Conservation (phyloP, 2,329 filamentous ascomycete species). For the Ceratocystis eucalypticola region DNA sequence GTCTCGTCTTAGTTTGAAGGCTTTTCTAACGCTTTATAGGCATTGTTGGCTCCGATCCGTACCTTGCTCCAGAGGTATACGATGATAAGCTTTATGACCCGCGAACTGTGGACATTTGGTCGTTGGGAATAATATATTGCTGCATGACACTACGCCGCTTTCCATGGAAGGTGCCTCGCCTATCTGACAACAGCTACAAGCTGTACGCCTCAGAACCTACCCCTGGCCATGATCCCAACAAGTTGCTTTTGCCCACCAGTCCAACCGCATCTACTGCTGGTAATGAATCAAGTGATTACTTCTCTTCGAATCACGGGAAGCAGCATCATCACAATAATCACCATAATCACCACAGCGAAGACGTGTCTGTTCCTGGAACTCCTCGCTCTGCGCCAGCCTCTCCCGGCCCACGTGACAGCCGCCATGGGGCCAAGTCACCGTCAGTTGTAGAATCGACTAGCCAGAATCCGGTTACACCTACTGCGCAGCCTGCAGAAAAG, state of each 20-base stretch:
- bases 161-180: conserved; percentile 88
- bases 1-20: not conserved
- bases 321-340: not conserved
- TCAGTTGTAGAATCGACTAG: conserved; percentile 14
- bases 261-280: conserved; percentile 26
- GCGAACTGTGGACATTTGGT: conserved; percentile 92
- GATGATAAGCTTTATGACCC: conserved; percentile 88
- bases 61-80: conserved; percentile 92
- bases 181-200: conserved; percentile 88
- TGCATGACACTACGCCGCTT: conserved; percentile 95
- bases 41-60: conserved; percentile 76
- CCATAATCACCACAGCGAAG: not conserved
- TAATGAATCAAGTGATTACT: conserved; percentile 9
- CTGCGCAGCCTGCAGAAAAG: conserved; percentile 31
- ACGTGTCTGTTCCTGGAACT: conserved; percentile 6
- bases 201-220: conserved; percentile 80
- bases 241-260: conserved; percentile 35
- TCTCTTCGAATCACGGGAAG: conserved; percentile 14
- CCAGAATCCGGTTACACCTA: conserved; percentile 15
- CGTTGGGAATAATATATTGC: conserved; percentile 93
- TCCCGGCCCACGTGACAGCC: conserved; percentile 6
- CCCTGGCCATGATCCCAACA: conserved; percentile 51
- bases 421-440: conserved; percentile 14
- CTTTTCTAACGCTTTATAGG: conserved; percentile 28
- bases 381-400: conserved; percentile 14